Evolutionary conservation across 2,329 filamentous ascomycete species (phyloP), one percentile per base, ranked within the genome.

Genomic region (Pyrenophora graminea): DNA sequence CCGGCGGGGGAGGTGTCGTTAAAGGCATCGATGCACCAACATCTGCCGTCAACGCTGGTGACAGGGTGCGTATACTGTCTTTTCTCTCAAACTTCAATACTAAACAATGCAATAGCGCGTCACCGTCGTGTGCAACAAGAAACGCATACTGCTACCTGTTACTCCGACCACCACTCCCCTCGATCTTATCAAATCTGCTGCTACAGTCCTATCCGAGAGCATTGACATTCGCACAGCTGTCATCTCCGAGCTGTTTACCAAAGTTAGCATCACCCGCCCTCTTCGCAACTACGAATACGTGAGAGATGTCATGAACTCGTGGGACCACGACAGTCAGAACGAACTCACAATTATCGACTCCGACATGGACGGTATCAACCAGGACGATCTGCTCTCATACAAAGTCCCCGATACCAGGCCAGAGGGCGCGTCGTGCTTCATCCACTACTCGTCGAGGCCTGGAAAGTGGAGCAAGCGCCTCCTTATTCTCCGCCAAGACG

Each of bases 401-500:
- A 81, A 82, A 4, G 89, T 89, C 3, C 83, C 88, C 1, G 77
- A 77, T 21, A 78, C 84, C 18, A 80, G 85, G 38, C 90, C 91
- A 0, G 70, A 75, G 1, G 88, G 88, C 36, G 83, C 86, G 50
- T 83, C 84, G 12, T 82, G 92, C 48, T 82, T 87, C 49, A 79
- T 97, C 58, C 87, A 93, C 63, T 87, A 96, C 73, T 94, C 89
- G 0, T 88, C 91, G 37, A 86, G 85, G 39, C 86, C 87, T 0
- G 89, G 90, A 13, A 94, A 91, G 70, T 97, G 93, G 94, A 86
- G 85, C 61, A 96, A 96, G 74, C 85, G 90, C 33, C 91, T 83
- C 72, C 79, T 97, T 44, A 91, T 85, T 0, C 75, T 97, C 25
- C 80, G 87, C 4, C 67, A 79, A 7, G 88, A 88, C 48, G 92